Conservation (phyloP, 176 grass and related monocot species). For the Oryza australiensis region DNA sequence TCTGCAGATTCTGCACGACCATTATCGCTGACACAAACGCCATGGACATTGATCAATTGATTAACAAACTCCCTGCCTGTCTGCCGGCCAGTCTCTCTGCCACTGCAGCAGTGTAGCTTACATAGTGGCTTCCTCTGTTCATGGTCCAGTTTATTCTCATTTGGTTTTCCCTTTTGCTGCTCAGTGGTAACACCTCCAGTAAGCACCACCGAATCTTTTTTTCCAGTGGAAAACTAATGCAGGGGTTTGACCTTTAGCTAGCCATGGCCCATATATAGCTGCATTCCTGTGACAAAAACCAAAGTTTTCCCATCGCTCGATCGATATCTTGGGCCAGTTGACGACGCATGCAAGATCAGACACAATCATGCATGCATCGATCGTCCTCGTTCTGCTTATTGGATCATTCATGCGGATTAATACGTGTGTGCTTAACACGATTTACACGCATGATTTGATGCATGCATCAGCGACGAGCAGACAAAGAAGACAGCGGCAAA, state of each 20-base stretch:
- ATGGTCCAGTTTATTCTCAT: background rate
- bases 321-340: background rate
- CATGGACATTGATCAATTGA: background rate
- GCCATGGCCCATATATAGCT: too few species aligned
- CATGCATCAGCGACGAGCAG: background rate
- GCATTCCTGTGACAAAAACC: background rate
- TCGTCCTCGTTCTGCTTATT: background rate
- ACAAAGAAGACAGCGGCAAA: background rate
- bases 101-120: background rate
- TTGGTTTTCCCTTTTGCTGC: background rate
- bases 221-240: conserved; percentile 10
- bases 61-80: background rate
- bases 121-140: conserved; percentile 20
- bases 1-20: background rate
- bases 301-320: background rate
- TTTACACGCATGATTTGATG: background rate
- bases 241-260: background rate
- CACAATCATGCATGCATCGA: background rate
- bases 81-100: background rate
- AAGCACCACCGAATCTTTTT: conserved; percentile 17
- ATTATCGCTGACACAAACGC: background rate
- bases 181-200: conserved; percentile 27
- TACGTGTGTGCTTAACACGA: background rate
- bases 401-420: background rate
- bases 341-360: conserved; percentile 9